These are phyloP conservation scores for Oidiodendron maius DNA, from an alignment of 495 filamentous ascomycete genomes.

Conservation along the genomic window DNA sequence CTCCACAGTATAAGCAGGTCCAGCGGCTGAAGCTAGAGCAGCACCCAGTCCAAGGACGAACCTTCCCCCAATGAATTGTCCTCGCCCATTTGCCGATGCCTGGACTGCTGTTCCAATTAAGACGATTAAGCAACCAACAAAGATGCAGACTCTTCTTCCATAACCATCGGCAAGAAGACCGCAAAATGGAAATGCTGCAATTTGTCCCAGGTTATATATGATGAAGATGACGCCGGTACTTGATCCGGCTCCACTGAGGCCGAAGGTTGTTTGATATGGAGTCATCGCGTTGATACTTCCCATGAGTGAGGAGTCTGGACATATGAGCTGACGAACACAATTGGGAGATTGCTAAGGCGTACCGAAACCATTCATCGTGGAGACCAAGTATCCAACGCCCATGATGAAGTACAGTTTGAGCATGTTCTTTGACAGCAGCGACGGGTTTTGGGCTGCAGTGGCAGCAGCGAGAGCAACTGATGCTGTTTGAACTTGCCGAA, in stretches of 20 bases:
- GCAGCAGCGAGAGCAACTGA: slow-evolving; percentile 36
- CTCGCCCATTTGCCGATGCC: slow-evolving; percentile 34
- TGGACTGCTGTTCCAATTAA: slow-evolving; percentile 48
- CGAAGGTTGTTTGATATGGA: slow-evolving; percentile 37
- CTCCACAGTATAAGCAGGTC: slow-evolving; percentile 48
- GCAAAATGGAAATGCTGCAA: slow-evolving; percentile 36
- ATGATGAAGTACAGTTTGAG: slow-evolving; percentile 40
- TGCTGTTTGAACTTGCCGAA: slow-evolving; percentile 20
- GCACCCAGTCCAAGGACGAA: slow-evolving; percentile 54
- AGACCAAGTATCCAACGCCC: slow-evolving; percentile 38
- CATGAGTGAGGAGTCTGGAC: slow-evolving; percentile 30
- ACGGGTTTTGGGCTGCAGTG: slow-evolving; percentile 35
- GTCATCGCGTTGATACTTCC: slow-evolving; percentile 36
- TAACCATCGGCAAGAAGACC: slow-evolving; percentile 30
- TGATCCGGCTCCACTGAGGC: slow-evolving; percentile 29
- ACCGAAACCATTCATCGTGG: slow-evolving; percentile 46
- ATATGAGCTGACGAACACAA: background rate
- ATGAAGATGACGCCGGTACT: slow-evolving; percentile 38
- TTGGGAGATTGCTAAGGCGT: background rate
- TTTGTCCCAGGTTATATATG: slow-evolving; percentile 42
- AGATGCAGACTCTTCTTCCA: slow-evolving; percentile 49
- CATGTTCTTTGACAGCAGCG: slow-evolving; percentile 36
- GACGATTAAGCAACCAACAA: slow-evolving; percentile 45
- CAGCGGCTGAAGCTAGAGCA: slow-evolving; percentile 40
- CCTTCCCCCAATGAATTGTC: slow-evolving; percentile 47